Conservation (phyloP, 495 filamentous ascomycete species). For the Penicillium flavigenum region DNA sequence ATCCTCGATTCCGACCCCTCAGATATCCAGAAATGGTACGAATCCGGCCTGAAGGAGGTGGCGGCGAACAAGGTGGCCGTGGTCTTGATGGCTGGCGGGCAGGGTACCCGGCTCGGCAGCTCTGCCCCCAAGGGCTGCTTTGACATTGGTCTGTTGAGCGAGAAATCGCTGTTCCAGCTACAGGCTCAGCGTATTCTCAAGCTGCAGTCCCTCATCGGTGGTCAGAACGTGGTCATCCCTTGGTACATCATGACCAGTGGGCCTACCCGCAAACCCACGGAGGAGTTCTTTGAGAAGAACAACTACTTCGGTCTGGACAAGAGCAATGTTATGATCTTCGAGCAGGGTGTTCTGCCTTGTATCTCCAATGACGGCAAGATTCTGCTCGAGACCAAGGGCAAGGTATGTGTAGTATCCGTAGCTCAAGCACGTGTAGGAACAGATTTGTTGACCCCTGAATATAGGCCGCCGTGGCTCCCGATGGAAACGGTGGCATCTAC, state of each 20-base stretch:
- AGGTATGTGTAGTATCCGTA: slow-evolving; percentile 48
- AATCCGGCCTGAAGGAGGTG: slow-evolving; percentile 80
- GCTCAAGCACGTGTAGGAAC: neutral
- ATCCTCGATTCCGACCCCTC: slow-evolving; percentile 83
- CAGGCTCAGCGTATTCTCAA: slow-evolving; percentile 91
- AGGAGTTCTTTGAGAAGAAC: slow-evolving; percentile 87
- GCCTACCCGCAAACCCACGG: slow-evolving; percentile 87
- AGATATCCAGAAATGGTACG: slow-evolving; percentile 82
- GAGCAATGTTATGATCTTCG: slow-evolving; percentile 88
- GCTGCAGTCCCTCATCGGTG: slow-evolving; percentile 76
- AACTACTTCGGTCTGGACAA: slow-evolving; percentile 84
- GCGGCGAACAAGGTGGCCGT: slow-evolving; percentile 89
- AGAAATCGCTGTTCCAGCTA: slow-evolving; percentile 95
- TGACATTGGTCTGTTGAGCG: slow-evolving; percentile 87
- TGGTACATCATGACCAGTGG: slow-evolving; percentile 99
- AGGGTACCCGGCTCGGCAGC: slow-evolving; percentile 92
- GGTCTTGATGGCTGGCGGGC: slow-evolving; percentile 94
- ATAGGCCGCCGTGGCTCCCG: slow-evolving; percentile 89
- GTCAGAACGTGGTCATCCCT: slow-evolving; percentile 70
- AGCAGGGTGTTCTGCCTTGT: slow-evolving; percentile 95
- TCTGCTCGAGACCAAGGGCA: slow-evolving; percentile 83
- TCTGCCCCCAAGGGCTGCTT: slow-evolving; percentile 95
- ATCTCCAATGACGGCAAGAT: slow-evolving; percentile 99
- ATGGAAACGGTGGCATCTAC: slow-evolving; percentile 98
- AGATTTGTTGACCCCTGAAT: slow-evolving; percentile 14